Conservation (phyloP, 768 basidiomycete species). For the Tulasnella calospora region DNA sequence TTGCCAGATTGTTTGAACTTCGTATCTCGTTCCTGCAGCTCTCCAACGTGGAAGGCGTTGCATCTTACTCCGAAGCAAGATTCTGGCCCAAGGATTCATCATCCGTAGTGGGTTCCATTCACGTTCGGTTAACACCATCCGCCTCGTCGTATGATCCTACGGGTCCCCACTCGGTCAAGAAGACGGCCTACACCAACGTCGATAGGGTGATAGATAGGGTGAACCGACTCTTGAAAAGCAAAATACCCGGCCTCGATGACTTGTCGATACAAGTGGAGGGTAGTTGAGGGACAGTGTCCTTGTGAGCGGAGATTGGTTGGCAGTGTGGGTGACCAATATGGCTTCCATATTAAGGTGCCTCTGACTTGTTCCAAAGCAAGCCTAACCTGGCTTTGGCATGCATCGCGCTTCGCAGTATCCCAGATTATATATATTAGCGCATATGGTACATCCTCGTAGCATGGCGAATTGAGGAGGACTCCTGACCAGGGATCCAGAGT, state of each 20-base stretch:
- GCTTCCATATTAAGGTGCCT: too few relatives aligned
- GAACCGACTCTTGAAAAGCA: constrained; percentile 60
- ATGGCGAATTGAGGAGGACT: too few relatives aligned
- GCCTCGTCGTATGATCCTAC: constrained; percentile 52
- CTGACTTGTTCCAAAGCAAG: too few relatives aligned
- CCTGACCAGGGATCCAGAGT: too few relatives aligned
- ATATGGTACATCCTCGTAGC: too few relatives aligned
- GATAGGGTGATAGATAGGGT: constrained; percentile 76
- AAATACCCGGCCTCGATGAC: constrained; percentile 80
- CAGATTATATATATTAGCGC: too few relatives aligned
- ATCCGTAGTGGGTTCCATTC: constrained; percentile 83
- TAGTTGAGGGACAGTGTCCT: constrained; percentile 9
- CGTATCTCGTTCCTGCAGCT: constrained; percentile 47
- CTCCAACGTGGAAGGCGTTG: constrained; percentile 67
- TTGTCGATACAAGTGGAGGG: constrained; percentile 82
- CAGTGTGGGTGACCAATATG: too few relatives aligned
- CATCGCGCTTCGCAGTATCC: too few relatives aligned
- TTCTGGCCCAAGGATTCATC: constrained; percentile 96
- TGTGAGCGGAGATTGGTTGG: too few relatives aligned
- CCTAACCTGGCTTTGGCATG: too few relatives aligned
- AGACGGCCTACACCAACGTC: constrained; percentile 52
- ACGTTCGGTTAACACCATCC: constrained; percentile 74
- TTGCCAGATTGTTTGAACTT: neutral
- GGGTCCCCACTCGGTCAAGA: constrained; percentile 47
- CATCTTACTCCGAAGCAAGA: constrained; percentile 70